Evolutionary conservation across 306 rosid species (phyloP).

Genomic region (Sphenostylis stenocarpa): DNA sequence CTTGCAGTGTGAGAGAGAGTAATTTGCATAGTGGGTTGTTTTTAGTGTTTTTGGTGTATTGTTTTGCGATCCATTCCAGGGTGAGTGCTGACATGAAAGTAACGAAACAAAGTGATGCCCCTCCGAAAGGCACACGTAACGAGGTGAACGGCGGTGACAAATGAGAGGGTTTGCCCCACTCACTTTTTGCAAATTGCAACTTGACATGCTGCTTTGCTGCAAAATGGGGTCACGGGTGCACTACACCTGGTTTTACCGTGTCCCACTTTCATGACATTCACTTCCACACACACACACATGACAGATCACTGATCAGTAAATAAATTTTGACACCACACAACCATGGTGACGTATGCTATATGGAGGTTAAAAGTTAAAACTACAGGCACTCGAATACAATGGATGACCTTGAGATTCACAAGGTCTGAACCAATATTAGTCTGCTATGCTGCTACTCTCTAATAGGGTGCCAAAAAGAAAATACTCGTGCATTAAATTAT

Average conservation of each 20-base stretch:
- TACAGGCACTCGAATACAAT: background rate
- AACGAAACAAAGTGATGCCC: constrained; percentile 45
- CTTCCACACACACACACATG: background rate
- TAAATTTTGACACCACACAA: background rate
- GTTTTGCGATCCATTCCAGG: background rate
- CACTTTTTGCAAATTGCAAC: background rate
- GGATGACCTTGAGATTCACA: background rate
- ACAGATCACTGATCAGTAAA: background rate
- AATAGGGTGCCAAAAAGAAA: background rate
- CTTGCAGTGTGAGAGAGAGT: background rate
- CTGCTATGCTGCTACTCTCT: too few relatives aligned
- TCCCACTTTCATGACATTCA: background rate
- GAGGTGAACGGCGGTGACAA: constrained; percentile 30
- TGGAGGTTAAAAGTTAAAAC: constrained; percentile 1
- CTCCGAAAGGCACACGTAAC: constrained; percentile 40
- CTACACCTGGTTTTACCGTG: constrained; percentile 4
- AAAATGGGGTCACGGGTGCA: constrained; percentile 32
- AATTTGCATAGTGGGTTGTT: background rate
- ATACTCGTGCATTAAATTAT: too few relatives aligned
- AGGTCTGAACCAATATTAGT: background rate
- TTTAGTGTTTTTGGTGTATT: background rate
- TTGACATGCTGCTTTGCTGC: constrained; percentile 2
- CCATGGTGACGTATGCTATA: background rate
- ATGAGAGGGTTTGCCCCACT: constrained; percentile 43
- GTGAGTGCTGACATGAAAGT: constrained; percentile 52